Evolutionary conservation across 176 grass and related monocot genomes (phyloP), one percentile per base, ranked within the genome.

Genomic region (Oryza nivara): DNA sequence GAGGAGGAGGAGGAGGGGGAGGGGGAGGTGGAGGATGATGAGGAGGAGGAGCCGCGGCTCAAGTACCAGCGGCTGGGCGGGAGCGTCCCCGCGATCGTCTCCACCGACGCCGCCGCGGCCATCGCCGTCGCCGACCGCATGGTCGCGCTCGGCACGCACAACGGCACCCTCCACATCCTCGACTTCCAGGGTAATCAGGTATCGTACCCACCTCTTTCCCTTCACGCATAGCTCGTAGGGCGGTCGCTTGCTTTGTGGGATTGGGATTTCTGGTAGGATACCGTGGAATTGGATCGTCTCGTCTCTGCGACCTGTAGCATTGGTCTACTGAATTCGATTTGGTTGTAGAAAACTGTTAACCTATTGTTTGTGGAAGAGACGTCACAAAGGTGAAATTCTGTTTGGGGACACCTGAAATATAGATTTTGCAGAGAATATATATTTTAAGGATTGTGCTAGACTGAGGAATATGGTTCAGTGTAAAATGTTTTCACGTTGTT

Each of bases 181-280:
- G 96, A 99, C 86, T 96, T 99, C 86, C 96, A 99, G 88, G 93
- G 96, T 63, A 96, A 96, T 82, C 90, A 99, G 96, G 96, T 99
- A 89, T 34, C 13, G 4, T 56, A 56, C 16, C 51, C 5, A 0
- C 0, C 16, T 1, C 15, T 1, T 58, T 15, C 44, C 46, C 43
- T 19, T 71, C 65, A 43, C 48, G 36, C 83, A 30, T 86, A 73
- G 73, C 43, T 44, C 43, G 2, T 44, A 44, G 9, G 43, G 43
- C 43, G 67, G 45, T 16, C 60, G 56, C 46, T 61, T 11, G 67
- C 66, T 49, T 49, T 14, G 47, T 49, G 60, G 74, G 82, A 86
- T 90, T 83, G 52, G 70, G 20, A 51, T 58, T 38, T 11, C 19
- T 81, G 67, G 36, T 44, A 44, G 43, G 43, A 44, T 44, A 44